phyloP scores from a whole-genome alignment of 2,329 filamentous ascomycete species.

The Claviceps lovelessii region DNA sequence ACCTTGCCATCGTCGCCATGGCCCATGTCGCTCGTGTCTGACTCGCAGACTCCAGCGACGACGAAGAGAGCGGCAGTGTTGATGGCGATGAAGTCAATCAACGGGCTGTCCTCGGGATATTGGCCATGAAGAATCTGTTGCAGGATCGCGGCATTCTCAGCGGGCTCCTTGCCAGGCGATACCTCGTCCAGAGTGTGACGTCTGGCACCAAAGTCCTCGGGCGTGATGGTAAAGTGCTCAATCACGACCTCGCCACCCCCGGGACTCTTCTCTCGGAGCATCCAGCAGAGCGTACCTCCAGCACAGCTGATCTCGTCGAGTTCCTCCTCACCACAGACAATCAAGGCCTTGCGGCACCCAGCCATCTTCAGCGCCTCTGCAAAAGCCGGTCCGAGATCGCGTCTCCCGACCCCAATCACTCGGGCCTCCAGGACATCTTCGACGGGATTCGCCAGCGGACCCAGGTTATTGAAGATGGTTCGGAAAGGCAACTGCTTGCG shows the following conservation, averaged over 20 bases:
- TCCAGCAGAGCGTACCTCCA: slow-evolving; percentile 80
- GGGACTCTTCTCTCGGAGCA: slow-evolving; percentile 39
- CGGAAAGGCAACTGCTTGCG: slow-evolving; percentile 82
- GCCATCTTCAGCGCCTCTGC: slow-evolving; percentile 66
- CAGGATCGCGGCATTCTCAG: slow-evolving; percentile 76
- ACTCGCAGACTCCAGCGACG: slow-evolving; percentile 72
- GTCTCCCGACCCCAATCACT: slow-evolving; percentile 81
- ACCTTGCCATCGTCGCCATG: slow-evolving; percentile 67
- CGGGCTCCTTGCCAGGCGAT: slow-evolving; percentile 70
- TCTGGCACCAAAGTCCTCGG: slow-evolving; percentile 75
- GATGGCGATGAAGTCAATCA: slow-evolving; percentile 85
- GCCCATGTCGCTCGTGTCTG: slow-evolving; percentile 66
- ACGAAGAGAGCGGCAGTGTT: slow-evolving; percentile 86
- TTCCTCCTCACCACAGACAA: slow-evolving; percentile 89
- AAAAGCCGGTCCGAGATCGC: slow-evolving; percentile 77
- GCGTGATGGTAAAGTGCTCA: slow-evolving; percentile 63
- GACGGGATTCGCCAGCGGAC: slow-evolving; percentile 81
- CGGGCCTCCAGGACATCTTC: slow-evolving; percentile 75
- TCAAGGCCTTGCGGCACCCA: slow-evolving; percentile 68
- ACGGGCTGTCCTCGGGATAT: slow-evolving; percentile 61
- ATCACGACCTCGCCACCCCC: slow-evolving; percentile 34
- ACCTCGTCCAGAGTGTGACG: slow-evolving; percentile 63
- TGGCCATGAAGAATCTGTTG: slow-evolving; percentile 62
- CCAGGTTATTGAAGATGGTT: slow-evolving; percentile 95
- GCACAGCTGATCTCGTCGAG: slow-evolving; percentile 92